Percentiles rank a stretch among this genome's conserved stretches.
phyloP scores from a whole-genome alignment of 495 filamentous ascomycete genomes.

The Bryoglossum gracile region DNA sequence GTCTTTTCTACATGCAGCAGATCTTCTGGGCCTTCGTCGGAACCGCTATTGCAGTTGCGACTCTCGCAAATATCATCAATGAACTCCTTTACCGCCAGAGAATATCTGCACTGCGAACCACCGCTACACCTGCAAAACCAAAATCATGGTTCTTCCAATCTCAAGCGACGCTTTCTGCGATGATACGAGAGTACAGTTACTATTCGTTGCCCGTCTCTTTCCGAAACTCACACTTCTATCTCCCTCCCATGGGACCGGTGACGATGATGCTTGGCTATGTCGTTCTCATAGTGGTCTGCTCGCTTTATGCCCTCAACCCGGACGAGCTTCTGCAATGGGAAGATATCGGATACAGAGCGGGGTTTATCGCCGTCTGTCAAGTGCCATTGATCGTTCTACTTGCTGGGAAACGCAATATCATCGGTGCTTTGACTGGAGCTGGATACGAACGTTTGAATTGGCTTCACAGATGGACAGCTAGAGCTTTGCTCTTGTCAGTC shows the following conservation, averaged over 20 bases:
- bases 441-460: conserved; percentile 74
- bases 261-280: conserved; percentile 48
- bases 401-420: conserved; percentile 69
- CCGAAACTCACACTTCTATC: conserved; percentile 33
- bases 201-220: conserved; percentile 51
- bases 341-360: conserved; percentile 66
- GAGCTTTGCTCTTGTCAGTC: conserved; percentile 64
- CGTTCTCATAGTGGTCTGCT: conserved; percentile 50
- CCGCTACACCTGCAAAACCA: conserved; percentile 49
- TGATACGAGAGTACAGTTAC: conserved; percentile 58
- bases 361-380: conserved; percentile 70
- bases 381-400: conserved; percentile 71
- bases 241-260: conserved; percentile 50
- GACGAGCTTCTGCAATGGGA: conserved; percentile 47
- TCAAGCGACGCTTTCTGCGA: conserved; percentile 64
- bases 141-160: conserved; percentile 45
- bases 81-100: conserved; percentile 22
- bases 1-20: conserved; percentile 40
- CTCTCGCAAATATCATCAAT: conserved; percentile 43
- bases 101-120: conserved; percentile 28
- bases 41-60: conserved; percentile 41
- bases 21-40: conserved; percentile 56
- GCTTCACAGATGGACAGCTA: conserved; percentile 73
- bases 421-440: conserved; percentile 59
- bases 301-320: conserved; percentile 33